Evolutionary conservation across 176 grass and related monocot species (phyloP), one percentile per base, ranked within the genome.

Genomic region (Avena insularis): DNA sequence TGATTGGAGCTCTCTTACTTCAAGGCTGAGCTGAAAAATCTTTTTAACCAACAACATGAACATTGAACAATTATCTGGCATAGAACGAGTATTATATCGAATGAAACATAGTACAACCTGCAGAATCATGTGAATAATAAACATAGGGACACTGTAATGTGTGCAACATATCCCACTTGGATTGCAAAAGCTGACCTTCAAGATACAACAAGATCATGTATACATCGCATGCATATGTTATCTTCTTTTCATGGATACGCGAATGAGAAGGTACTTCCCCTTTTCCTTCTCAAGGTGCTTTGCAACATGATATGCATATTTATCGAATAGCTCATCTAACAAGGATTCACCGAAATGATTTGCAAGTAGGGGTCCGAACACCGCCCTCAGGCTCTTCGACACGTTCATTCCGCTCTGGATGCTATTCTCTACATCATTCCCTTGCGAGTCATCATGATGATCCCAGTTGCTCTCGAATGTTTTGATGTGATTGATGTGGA

Each of bases 401-500:
- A 92, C 25, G 12, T 92, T 82, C 21, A 40, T 20, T 10, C 69
- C 84, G 2, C 87, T 75, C 16, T 31, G 10, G 27, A 71, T 2
- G 36, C 14, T 33, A 25, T 91, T 64, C 2, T 6, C 8, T 13
- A 68, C 77, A 0, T 33, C 11, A 1, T 46, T 73, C 11, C 51
- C 62, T 46, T 79, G n/a, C 3, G 33, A 68, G 61, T 78, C 48
- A 12, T 89, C 84, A 7, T 67, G 53, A 4, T 73, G 82, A 54
- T 91, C 89, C 89, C 72, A 83, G 29, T 90, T 90, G 16, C 25
- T 76, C 21, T 90, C 71, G 15, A 89, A 77, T 6, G 67, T 36
- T 21, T 82, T 31, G 8, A 78, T 17, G n/a, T 66, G 75, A 8
- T 36, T 27, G 8, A 92, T 63, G 17, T 95, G 79, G n/a, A 90